These are phyloP conservation scores for Teunomyces barrocoloradensis DNA, from an alignment of 805 yeast genomes.

Conservation along the genomic window DNA sequence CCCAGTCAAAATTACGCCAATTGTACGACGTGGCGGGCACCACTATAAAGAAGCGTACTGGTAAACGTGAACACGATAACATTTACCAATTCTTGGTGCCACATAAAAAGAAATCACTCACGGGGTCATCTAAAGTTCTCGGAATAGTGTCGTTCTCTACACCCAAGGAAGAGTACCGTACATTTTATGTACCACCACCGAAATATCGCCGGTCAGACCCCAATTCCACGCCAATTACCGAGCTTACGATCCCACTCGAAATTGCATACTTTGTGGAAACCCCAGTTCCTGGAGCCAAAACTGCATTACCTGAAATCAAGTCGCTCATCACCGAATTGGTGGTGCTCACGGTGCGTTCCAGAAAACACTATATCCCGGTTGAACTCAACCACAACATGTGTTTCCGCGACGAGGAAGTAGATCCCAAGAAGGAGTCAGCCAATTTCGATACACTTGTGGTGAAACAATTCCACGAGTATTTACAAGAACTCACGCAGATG, in stretches of 20 bases:
- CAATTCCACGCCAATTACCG: conserved; percentile 10
- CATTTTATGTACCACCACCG: conserved; percentile 33
- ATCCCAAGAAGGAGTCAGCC: conserved; percentile 22
- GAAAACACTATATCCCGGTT: conserved; percentile 36
- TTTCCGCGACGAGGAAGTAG: conserved; percentile 32
- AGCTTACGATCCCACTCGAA: conserved; percentile 32
- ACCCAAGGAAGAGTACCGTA: conserved; percentile 28
- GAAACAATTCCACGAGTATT: conserved; percentile 27
- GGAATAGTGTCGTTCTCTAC: conserved; percentile 36
- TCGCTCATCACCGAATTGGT: conserved; percentile 33
- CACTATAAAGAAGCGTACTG: conserved; percentile 14
- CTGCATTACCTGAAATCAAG: conserved; percentile 34
- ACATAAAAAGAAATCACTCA: conserved; percentile 31
- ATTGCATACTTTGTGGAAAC: conserved; percentile 21
- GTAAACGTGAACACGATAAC: conserved; percentile 18
- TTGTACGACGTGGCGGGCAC: conserved; percentile 26
- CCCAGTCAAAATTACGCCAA: conserved; percentile 23
- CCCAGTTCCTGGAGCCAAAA: conserved; percentile 9
- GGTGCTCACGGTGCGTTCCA: conserved; percentile 33
- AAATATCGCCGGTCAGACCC: conserved; percentile 17
- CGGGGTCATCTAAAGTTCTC: conserved; percentile 27
- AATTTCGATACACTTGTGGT: conserved; percentile 34
- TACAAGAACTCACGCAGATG: conserved; percentile 23
- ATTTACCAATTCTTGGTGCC: conserved; percentile 32
- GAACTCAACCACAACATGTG: conserved; percentile 41